Percentiles rank a stretch among this genome's conserved stretches.
phyloP scores from a whole-genome alignment of 257 asterid species.

The Pogostemon cablin region DNA sequence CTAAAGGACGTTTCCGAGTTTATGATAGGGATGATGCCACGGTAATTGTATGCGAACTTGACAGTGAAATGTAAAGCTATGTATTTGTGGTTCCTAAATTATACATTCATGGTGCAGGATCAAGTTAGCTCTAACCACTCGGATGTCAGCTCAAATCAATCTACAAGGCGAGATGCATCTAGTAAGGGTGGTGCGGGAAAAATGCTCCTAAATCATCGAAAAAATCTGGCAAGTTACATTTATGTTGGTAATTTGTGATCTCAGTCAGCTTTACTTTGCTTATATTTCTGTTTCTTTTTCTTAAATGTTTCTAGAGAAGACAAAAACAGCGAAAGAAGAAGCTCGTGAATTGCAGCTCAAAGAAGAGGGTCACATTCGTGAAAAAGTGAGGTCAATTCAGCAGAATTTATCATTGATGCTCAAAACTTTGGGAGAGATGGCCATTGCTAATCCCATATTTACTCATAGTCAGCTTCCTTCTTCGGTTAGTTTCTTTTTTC shows the following conservation, averaged over 20 bases:
- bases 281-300: slow-evolving; percentile 22
- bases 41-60: slow-evolving; percentile 44
- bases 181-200: slow-evolving; percentile 64
- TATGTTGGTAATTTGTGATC: slow-evolving; percentile 20
- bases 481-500: slow-evolving; percentile 62
- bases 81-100: slow-evolving; percentile 20
- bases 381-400: slow-evolving; percentile 63
- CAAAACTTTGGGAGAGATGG: slow-evolving; percentile 90
- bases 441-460: slow-evolving; percentile 89
- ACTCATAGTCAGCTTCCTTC: slow-evolving; percentile 94
- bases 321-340: slow-evolving; percentile 94
- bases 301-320: slow-evolving; percentile 58
- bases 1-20: slow-evolving; percentile 84
- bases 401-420: slow-evolving; percentile 76
- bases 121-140: slow-evolving; percentile 58
- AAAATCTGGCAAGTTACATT: slow-evolving; percentile 65
- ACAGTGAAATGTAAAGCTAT: slow-evolving; percentile 27
- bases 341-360: slow-evolving; percentile 93
- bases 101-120: slow-evolving; percentile 55
- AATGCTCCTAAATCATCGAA: slow-evolving; percentile 70
- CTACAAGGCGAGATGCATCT: slow-evolving; percentile 59
- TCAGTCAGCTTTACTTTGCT: background rate
- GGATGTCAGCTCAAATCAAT: slow-evolving; percentile 47
- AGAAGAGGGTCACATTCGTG: slow-evolving; percentile 80
- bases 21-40: slow-evolving; percentile 58